These are phyloP conservation scores for Neurospora tetraspora DNA, from an alignment of 495 filamentous ascomycete species.

Conservation along the genomic window DNA sequence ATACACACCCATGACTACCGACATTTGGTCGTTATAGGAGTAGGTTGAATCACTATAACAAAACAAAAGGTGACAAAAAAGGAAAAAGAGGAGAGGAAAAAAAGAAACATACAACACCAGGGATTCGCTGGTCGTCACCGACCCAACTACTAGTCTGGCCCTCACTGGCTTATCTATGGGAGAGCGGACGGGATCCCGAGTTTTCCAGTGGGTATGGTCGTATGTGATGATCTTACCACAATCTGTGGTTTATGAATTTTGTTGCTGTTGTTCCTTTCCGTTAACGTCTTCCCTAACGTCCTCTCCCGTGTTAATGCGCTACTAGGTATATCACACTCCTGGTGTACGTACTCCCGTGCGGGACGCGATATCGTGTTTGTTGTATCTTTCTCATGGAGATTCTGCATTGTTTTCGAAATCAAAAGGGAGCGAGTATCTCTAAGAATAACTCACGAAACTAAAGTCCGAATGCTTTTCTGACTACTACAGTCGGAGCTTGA, in stretches of 20 bases:
- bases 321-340: background rate
- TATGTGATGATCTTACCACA: background rate
- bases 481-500: background rate
- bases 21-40: too few relatives aligned
- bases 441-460: background rate
- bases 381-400: background rate
- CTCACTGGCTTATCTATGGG: conserved; percentile 31
- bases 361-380: background rate
- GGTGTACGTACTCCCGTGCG: background rate
- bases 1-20: too few relatives aligned
- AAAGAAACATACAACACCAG: conserved; percentile 35
- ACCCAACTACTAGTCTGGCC: conserved; percentile 36
- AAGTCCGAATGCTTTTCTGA: background rate
- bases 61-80: too few relatives aligned
- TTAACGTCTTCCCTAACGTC: background rate
- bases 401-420: background rate
- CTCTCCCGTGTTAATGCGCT: background rate
- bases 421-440: background rate
- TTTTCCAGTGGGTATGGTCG: background rate
- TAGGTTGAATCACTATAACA: too few relatives aligned
- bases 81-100: background rate
- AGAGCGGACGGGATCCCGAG: conserved; percentile 43
- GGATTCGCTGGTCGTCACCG: conserved; percentile 31
- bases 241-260: background rate
- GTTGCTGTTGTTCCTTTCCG: background rate